Base-by-base conservation (phyloP, 2,329 filamentous ascomycete genomes). In the Colletotrichum eleusines region DNA sequence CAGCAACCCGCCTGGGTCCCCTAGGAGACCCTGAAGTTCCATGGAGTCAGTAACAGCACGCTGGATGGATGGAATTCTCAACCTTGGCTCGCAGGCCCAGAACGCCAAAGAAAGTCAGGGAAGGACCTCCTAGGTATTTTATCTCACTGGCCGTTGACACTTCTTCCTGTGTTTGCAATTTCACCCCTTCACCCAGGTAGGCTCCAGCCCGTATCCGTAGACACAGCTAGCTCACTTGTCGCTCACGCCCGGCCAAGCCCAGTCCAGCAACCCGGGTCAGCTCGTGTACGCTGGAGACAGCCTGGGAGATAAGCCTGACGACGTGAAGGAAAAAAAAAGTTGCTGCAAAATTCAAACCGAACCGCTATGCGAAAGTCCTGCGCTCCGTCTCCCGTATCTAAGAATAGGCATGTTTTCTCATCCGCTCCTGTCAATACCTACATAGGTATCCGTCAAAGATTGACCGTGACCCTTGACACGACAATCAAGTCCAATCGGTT, bases 81-180 rank as follows among this genome's bases (percentile, higher is more conserved):
- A 55, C 60, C 44, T 51, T 59, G 53, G 20, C n/a, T 14, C 50
- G 50, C 50, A 18, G n/a, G n/a, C 26, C 53, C 12, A n/a, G 35
- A 33, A 23, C 38, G 20, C 18, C 60, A 55, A 42, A 18, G 26
- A 11, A 55, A 38, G 20, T 42, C 60, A 55, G 57, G 63, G 67
- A 70, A 66, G 63, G 53, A n/a, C 63, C 50, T 44, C 63, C 44
- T 66, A n/a, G n/a, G n/a, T n/a, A 66, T 42, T 40, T 61, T 42
- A 40, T 51, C 28, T 64, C 42, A 54, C n/a, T 61, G 40, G 57
- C 31, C 44, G 26, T 42, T 50, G 26, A 40, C 28, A 46, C 58
- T 48, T 31, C 33, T 50, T 14, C 35, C 59, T 46, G 59, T 40
- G 31, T 35, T 48, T n/a, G n/a, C n/a, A n/a, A n/a, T n/a, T n/a